These are phyloP conservation scores for Gryganskiella cystojenkinii DNA, from an alignment of 192 early-diverging fungal species.

Conservation along the genomic window DNA sequence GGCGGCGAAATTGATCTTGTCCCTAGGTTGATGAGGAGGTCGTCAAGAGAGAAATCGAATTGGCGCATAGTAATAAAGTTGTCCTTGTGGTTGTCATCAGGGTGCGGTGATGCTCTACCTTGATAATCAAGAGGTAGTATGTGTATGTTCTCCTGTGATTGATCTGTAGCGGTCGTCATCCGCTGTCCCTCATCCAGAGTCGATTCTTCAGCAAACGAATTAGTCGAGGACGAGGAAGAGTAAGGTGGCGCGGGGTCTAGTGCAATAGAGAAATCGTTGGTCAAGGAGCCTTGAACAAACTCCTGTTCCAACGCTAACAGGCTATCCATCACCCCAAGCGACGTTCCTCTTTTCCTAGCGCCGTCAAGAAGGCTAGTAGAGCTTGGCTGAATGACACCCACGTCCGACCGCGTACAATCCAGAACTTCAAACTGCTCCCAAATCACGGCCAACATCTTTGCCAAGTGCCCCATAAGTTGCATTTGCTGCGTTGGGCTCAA, in stretches of 20 bases:
- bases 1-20: background rate
- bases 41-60: conserved; percentile 37
- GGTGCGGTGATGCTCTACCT: background rate
- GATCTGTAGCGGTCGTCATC: conserved; percentile 8
- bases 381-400: background rate
- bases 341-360: background rate
- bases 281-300: too few species aligned
- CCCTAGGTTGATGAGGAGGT: conserved; percentile 6
- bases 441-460: background rate
- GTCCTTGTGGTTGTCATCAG: background rate
- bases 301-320: too few species aligned
- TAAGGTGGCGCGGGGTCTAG: too few species aligned
- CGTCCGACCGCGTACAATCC: background rate
- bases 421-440: conserved; percentile 34
- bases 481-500: background rate
- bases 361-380: background rate
- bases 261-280: too few species aligned
- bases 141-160: background rate
- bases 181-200: background rate
- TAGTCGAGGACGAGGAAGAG: too few species aligned
- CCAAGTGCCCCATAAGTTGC: background rate
- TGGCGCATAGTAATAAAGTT: conserved; percentile 1
- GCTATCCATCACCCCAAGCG: background rate
- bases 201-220: too few species aligned
- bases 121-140: background rate